Evolutionary conservation across 179 eudicot species (phyloP).

Genomic region (Kewa caespitosa): DNA sequence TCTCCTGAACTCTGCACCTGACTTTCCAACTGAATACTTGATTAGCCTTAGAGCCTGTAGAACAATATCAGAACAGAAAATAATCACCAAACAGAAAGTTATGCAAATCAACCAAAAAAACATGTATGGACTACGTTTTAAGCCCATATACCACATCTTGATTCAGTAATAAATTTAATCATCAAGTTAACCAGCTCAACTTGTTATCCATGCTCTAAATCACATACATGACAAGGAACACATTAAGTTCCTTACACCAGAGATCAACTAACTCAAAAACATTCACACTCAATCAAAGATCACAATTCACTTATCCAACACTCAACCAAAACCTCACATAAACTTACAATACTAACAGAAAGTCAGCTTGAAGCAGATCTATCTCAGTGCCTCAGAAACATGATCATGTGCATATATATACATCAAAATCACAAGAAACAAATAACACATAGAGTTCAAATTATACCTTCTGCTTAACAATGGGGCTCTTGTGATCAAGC

Average conservation of each 20-base stretch:
- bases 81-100: not conserved
- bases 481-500: slow-evolving; percentile 80
- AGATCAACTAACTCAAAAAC: not conserved
- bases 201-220: not conserved
- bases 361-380: not conserved
- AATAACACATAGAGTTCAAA: not conserved
- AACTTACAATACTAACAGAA: not conserved
- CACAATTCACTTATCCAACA: not conserved
- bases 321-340: not conserved
- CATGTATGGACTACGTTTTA: not conserved
- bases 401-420: not conserved
- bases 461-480: slow-evolving; percentile 81
- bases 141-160: not conserved
- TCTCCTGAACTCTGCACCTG: slow-evolving; percentile 86
- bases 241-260: not conserved
- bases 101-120: not conserved
- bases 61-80: not conserved
- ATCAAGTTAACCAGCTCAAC: not conserved
- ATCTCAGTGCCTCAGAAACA: not conserved
- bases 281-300: not conserved
- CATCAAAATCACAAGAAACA: not conserved
- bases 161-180: not conserved
- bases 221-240: not conserved
- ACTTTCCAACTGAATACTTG: slow-evolving; percentile 86
- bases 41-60: slow-evolving; percentile 81